These are phyloP conservation scores for Chrysanthemum lavandulifolium DNA, from an alignment of 129 eudicot species.

Conservation along the genomic window DNA sequence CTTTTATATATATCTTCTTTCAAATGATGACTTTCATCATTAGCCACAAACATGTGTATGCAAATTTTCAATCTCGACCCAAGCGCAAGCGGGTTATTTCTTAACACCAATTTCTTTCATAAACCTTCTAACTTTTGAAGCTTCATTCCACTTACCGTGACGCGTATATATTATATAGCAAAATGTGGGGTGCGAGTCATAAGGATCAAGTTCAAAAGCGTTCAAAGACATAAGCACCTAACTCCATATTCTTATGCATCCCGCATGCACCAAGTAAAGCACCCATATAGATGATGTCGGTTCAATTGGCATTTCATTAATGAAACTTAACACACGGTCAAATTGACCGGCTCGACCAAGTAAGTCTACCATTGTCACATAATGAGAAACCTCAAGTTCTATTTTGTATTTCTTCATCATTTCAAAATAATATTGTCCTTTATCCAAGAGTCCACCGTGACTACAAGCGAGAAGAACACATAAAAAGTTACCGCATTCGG, in stretches of 20 bases:
- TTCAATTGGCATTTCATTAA: conserved; percentile 50
- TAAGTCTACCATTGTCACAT: conserved; percentile 57
- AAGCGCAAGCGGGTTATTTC: conserved; percentile 56
- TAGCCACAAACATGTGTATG: conserved; percentile 81
- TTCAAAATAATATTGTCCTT: no score
- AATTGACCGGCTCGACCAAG: conserved; percentile 77
- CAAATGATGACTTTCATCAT: conserved; percentile 71
- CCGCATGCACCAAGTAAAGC: conserved; percentile 80
- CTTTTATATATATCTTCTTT: conserved; percentile 47
- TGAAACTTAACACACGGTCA: conserved; percentile 47
- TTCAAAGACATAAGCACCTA: conserved; percentile 77
- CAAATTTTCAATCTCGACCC: conserved; percentile 42
- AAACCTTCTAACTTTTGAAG: conserved; percentile 60
- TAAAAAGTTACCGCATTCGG: conserved; percentile 62
- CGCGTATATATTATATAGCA: conserved; percentile 68
- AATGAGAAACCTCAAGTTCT: no score
- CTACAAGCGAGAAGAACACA: conserved; percentile 75
- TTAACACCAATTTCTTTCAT: conserved; percentile 65
- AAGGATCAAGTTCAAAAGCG: conserved; percentile 72
- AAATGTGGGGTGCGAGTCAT: conserved; percentile 65
- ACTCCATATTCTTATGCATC: conserved; percentile 73
- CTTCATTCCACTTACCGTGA: conserved; percentile 64
- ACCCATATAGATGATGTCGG: conserved; percentile 76
- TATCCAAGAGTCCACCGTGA: conserved; percentile 23
- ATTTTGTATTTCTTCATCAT: no score